phyloP scores from a whole-genome alignment of 306 rosid species.

The Vicia faba region DNA sequence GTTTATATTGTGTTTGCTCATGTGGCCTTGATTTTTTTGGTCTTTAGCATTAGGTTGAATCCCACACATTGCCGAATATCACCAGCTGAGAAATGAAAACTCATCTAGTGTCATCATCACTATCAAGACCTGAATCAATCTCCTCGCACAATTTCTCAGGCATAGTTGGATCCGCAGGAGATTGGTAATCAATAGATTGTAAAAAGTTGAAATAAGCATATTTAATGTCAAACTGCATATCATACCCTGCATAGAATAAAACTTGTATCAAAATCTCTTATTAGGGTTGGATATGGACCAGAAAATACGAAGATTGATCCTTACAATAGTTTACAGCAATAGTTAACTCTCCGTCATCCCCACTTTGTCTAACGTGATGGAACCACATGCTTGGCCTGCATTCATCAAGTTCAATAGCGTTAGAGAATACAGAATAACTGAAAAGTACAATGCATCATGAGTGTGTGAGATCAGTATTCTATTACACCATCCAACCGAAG shows the following conservation, averaged over 20 bases:
- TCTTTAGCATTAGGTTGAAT: conserved; percentile 13
- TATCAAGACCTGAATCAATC: conserved; percentile 39
- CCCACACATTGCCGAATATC: conserved; percentile 7
- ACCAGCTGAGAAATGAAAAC: conserved; percentile 24
- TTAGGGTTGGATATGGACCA: conserved; percentile 13
- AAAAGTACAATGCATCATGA: too few species aligned
- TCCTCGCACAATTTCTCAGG: conserved; percentile 34
- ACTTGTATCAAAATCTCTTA: conserved; percentile 29
- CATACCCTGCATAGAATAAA: conserved; percentile 70
- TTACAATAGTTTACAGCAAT: conserved; percentile 82
- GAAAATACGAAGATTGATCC: conserved; percentile 30
- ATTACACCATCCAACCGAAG: too few species aligned
- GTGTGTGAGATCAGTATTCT: too few species aligned
- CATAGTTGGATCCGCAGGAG: neutral
- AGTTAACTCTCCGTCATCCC: conserved; percentile 56
- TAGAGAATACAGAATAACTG: too few species aligned
- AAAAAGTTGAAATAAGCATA: conserved; percentile 82
- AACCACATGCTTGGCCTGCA: conserved; percentile 97
- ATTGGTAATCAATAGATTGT: conserved; percentile 56
- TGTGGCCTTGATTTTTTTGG: neutral
- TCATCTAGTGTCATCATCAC: conserved; percentile 20
- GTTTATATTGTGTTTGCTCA: conserved; percentile 22
- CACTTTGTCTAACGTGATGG: conserved; percentile 80
- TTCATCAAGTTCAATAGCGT: too few species aligned
- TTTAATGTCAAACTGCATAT: conserved; percentile 84